Conservation (phyloP, 169 alveolate genomes). For the Plasmodium knowlesi region DNA sequence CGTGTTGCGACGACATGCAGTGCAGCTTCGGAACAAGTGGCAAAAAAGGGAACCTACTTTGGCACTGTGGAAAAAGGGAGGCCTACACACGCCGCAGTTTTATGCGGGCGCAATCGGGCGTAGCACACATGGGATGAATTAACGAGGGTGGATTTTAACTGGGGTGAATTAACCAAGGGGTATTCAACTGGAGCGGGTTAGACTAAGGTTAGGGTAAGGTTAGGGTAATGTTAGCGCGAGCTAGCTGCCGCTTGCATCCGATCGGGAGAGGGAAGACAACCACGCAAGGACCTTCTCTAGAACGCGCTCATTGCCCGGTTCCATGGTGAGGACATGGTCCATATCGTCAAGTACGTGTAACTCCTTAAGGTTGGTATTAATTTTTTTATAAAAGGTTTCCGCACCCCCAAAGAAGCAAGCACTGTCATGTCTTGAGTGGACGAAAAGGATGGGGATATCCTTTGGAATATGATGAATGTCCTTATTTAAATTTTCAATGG, state of each 20-base stretch:
- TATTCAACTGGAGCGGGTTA: no score
- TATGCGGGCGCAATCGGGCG: background rate
- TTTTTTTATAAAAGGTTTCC: constrained; percentile 24
- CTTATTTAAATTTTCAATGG: constrained; percentile 74
- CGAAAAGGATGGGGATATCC: constrained; percentile 76
- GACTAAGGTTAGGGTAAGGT: no score
- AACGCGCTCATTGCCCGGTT: constrained; percentile 44
- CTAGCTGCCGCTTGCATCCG: background rate
- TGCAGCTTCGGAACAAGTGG: background rate
- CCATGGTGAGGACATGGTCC: constrained; percentile 58
- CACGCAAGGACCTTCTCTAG: constrained; percentile 9
- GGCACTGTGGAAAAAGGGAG: background rate
- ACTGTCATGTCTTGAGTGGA: constrained; percentile 76
- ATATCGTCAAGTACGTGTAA: constrained; percentile 12
- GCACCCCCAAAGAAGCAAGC: constrained; percentile 52
- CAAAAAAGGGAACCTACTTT: background rate
- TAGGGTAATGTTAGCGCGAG: no score
- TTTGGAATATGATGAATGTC: constrained; percentile 69
- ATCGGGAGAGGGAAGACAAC: background rate
- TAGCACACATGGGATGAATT: background rate
- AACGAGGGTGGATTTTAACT: no score
- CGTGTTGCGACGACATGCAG: background rate
- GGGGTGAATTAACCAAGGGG: background rate
- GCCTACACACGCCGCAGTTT: background rate
- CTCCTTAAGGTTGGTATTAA: constrained; percentile 12